Conservation (phyloP, 75 land plant species). For the Isoetes taiwanensis region DNA sequence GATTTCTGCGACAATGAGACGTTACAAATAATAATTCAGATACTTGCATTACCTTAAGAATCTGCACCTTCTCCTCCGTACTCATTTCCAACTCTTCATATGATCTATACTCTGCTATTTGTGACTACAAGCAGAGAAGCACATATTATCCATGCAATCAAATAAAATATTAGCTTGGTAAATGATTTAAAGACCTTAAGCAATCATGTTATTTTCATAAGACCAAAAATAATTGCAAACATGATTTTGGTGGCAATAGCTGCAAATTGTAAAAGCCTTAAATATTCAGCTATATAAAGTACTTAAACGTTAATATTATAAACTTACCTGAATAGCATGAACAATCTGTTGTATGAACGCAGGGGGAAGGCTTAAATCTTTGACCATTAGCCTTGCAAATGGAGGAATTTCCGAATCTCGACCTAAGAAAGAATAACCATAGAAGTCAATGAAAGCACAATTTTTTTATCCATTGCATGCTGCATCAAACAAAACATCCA, state of each 20-base stretch:
- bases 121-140: conserved; percentile 41
- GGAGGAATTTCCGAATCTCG: conserved; percentile 52
- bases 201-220: background rate
- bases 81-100: conserved; percentile 83
- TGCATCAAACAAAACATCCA: too few relatives aligned
- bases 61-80: conserved; percentile 60
- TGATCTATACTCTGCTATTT: conserved; percentile 63
- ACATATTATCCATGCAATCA: background rate
- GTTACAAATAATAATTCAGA: too few relatives aligned
- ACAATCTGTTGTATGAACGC: conserved; percentile 50
- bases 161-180: background rate
- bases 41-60: conserved; percentile 76
- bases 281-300: background rate
- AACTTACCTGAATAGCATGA: conserved; percentile 64
- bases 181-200: background rate
- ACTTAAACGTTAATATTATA: background rate
- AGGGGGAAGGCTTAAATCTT: conserved; percentile 67
- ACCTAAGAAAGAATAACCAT: conserved; percentile 34
- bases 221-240: background rate
- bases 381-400: conserved; percentile 74
- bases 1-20: too few relatives aligned
- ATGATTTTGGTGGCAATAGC: background rate
- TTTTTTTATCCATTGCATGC: too few relatives aligned
- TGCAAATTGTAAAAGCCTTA: conserved; percentile 7
- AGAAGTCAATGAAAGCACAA: too few relatives aligned